Evolutionary conservation across 345 rosid species (phyloP).

Genomic region (Gossypium herbaceum): DNA sequence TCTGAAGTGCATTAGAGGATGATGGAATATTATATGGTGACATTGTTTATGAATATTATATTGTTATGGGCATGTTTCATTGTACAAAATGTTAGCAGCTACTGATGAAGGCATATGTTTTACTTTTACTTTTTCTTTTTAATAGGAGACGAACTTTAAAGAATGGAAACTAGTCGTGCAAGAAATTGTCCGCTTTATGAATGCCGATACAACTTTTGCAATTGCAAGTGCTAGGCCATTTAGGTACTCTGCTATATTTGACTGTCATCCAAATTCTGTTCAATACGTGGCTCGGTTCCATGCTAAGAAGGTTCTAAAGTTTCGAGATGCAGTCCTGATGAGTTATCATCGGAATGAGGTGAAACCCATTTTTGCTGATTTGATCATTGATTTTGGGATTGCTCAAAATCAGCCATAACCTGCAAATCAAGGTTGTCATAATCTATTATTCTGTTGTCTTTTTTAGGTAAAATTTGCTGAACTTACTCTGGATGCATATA

Average conservation of each 20-base stretch:
- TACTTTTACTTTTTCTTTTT: not conserved
- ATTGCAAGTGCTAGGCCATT: slow-evolving; percentile 41
- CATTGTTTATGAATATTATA: not conserved
- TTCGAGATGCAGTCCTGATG: slow-evolving; percentile 74
- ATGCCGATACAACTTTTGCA: slow-evolving; percentile 8
- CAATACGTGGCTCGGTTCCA: slow-evolving; percentile 75
- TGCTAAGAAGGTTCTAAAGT: slow-evolving; percentile 74
- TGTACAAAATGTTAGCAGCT: not conserved
- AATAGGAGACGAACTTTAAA: slow-evolving; percentile 6
- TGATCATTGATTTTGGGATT: slow-evolving; percentile 10
- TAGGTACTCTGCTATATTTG: slow-evolving; percentile 63
- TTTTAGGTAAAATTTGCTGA: slow-evolving; percentile 95
- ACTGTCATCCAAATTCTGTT: slow-evolving; percentile 69
- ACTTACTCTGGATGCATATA: slow-evolving; percentile 76
- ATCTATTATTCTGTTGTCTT: slow-evolving; percentile 15
- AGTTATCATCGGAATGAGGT: slow-evolving; percentile 92
- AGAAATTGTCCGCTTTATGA: slow-evolving; percentile 14
- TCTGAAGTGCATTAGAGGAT: not conserved
- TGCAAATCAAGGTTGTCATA: not conserved
- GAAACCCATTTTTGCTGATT: slow-evolving; percentile 4
- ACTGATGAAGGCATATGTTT: not conserved
- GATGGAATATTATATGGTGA: not conserved
- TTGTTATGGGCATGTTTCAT: not conserved
- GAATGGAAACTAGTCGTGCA: slow-evolving; percentile 13
- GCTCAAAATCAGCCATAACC: not conserved